Conservation (phyloP, 345 rosid species). For the Heritiera fomes region DNA sequence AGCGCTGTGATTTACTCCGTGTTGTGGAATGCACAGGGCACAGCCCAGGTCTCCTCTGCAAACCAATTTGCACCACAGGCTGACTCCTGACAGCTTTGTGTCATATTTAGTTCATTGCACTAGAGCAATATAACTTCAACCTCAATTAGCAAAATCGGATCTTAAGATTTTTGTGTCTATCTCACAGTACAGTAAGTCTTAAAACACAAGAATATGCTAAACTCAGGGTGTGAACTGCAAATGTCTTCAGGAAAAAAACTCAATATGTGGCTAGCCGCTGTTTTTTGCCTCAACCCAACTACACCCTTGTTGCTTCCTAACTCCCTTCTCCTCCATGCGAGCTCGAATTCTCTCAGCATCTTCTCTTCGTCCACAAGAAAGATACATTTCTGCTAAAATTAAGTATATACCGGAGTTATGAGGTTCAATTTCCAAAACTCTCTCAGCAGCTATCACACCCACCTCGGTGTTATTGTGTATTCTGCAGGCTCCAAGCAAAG, state of each 20-base stretch:
- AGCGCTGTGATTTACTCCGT: background rate
- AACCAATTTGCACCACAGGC: background rate
- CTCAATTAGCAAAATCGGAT: conserved; percentile 1
- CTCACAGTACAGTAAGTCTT: conserved; percentile 29
- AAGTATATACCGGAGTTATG: conserved; percentile 39
- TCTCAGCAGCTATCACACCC: conserved; percentile 44
- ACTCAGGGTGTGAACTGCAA: conserved; percentile 28
- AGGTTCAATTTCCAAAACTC: conserved; percentile 36
- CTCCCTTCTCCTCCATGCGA: conserved; percentile 41
- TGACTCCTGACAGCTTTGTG: background rate
- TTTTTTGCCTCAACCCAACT: conserved; percentile 45
- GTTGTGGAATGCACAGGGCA: background rate
- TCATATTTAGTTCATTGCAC: background rate
- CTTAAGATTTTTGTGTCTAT: conserved; percentile 24
- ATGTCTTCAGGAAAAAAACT: conserved; percentile 33
- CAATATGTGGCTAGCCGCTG: conserved; percentile 9
- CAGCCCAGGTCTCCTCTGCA: background rate
- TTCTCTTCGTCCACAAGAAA: conserved; percentile 33
- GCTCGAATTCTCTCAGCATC: conserved; percentile 36
- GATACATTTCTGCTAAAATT: conserved; percentile 41
- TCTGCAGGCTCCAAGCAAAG: conserved; percentile 48
- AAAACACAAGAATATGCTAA: conserved; percentile 23
- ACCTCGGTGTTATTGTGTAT: conserved; percentile 36
- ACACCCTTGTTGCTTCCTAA: conserved; percentile 47
- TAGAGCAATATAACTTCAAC: background rate